Base-by-base conservation (phyloP, 2,329 filamentous ascomycete genomes). In the Hymenoscyphus scutula region DNA sequence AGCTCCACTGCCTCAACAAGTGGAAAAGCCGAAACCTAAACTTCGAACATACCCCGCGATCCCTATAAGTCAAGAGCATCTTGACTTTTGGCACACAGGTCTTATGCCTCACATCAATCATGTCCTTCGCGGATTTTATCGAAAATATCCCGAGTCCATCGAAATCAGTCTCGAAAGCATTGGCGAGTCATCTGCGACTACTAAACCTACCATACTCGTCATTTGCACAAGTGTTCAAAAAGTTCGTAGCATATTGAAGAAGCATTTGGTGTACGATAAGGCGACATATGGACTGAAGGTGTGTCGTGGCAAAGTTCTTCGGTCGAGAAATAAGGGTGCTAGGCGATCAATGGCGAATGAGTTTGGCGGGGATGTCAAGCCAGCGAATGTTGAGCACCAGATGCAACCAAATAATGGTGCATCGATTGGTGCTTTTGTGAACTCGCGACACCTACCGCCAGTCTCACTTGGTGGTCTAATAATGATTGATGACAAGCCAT, bases 401-500 rank as follows among this genome's bases (percentile, higher is more conserved):
- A 81, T 88, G 69, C 83, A 84, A 25, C 94, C 94, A 0, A 77
- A 85, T 0, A 97, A 93, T 68, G 94, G 94, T 1, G 94, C 94
- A 7, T 97, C 92, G 53, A 97, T 98, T 63, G 94, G 94, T 6
- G 93, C 93, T 0, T 97, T 91, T 81, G 87, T 91, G 58, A 89
- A 90, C 62, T 86, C 92, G 67, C 87, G 90, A 53, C 94, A 97
- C 72, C 80, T 97, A 2, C 92, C 93, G 5, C 92, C 94, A 1
- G 94, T 96, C 2, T 96, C 92, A 34, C 92, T 96, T 68, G 94
- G 94, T 13, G 94, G 94, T 8, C 82, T 97, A 3, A 86, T 98
- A 48, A 79, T 95, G 34, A 86, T 98, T 1, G 92, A 98, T 72
- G 87, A 90, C 61, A 87, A 89, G 74, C 86, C 91, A 0, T 95